Conservation (phyloP, 2,329 filamentous ascomycete genomes). For the Tricladium varicosporioides region DNA sequence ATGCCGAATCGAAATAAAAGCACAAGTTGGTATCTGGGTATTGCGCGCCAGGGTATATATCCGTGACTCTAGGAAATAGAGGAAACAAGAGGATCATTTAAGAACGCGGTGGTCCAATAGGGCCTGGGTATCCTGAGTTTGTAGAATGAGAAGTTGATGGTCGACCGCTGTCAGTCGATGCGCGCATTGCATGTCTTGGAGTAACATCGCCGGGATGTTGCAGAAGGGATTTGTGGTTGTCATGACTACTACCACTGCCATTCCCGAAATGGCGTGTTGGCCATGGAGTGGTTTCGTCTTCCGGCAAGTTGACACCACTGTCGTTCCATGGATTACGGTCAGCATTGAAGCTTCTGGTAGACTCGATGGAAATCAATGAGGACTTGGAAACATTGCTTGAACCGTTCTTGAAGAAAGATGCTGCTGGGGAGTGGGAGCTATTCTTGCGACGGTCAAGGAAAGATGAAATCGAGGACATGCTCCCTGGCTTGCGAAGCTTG, state of each 20-base stretch:
- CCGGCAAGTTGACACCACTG: constrained; percentile 88
- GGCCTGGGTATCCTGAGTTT: constrained; percentile 93
- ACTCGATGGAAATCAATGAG: constrained; percentile 93
- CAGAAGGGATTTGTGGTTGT: constrained; percentile 56
- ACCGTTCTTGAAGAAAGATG: constrained; percentile 88
- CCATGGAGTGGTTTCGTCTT: constrained; percentile 72
- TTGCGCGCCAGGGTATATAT: constrained; percentile 38
- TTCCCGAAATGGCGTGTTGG: constrained; percentile 62
- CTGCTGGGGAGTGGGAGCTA: constrained; percentile 76
- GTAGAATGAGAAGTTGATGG: constrained; percentile 94
- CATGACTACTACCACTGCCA: constrained; percentile 52
- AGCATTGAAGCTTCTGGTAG: constrained; percentile 82
- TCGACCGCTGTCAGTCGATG: constrained; percentile 86
- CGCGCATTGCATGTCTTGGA: constrained; percentile 77
- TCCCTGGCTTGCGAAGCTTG: constrained; percentile 88
- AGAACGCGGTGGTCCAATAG: constrained; percentile 84
- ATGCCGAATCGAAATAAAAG: constrained; percentile 23
- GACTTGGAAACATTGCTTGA: constrained; percentile 90
- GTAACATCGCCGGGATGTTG: constrained; percentile 78
- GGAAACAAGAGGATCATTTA: constrained; percentile 28
- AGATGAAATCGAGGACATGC: constrained; percentile 92
- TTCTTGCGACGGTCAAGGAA: constrained; percentile 96
- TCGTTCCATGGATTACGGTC: constrained; percentile 99
- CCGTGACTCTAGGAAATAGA: constrained; percentile 34
- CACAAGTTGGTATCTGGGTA: constrained; percentile 34